Evolutionary conservation across 805 yeast species (phyloP).

Genomic region (Schizosaccharomyces pombe): DNA sequence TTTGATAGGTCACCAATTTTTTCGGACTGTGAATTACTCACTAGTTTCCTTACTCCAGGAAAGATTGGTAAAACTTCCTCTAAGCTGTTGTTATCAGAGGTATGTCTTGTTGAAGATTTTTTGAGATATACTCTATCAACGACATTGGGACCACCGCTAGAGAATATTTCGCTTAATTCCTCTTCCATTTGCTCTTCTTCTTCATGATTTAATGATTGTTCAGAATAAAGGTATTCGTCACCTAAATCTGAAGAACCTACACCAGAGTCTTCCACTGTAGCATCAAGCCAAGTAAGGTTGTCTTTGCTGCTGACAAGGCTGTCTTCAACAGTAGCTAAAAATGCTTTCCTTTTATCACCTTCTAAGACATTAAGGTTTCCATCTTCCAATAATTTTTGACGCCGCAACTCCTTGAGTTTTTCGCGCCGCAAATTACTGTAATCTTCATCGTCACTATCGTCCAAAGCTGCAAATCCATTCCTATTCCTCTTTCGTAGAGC

Average conservation of each 20-base stretch:
- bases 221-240: background rate
- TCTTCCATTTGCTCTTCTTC: background rate
- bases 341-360: background rate
- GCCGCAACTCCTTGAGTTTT: slow-evolving; percentile 21
- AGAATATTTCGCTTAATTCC: background rate
- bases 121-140: too few relatives aligned
- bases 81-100: too few relatives aligned
- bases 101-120: too few relatives aligned
- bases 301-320: background rate
- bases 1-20: too few relatives aligned
- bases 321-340: slow-evolving; percentile 3
- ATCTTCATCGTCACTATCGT: slow-evolving; percentile 53
- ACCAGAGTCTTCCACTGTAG: background rate
- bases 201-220: background rate
- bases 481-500: slow-evolving; percentile 30
- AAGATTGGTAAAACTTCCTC: too few relatives aligned
- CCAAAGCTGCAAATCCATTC: slow-evolving; percentile 35
- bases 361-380: slow-evolving; percentile 11
- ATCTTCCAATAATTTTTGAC: slow-evolving; percentile 25
- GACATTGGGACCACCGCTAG: too few relatives aligned
- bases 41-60: too few relatives aligned
- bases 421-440: slow-evolving; percentile 18
- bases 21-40: too few relatives aligned
- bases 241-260: background rate
- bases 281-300: background rate